Base-by-base conservation (phyloP, 805 yeast species). In the Kazachstania psychrophila region DNA sequence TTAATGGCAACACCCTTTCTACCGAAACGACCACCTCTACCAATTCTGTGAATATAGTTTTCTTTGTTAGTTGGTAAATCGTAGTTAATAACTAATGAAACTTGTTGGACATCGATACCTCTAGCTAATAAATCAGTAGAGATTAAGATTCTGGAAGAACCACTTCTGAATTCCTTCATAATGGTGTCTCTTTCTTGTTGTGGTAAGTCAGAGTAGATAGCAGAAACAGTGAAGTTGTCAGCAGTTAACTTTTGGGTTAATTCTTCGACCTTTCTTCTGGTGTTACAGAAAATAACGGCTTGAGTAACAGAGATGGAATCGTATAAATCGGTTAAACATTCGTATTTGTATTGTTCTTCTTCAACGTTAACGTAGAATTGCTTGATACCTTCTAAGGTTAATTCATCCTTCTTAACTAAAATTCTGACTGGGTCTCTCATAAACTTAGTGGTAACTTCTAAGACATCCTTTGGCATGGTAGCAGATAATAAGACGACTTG, bases 71-170 rank as follows among this genome's bases (percentile, higher is more conserved):
- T 63, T 39, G 98, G 97, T 61, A 89, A 68, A 64, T 89, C 98
- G 67, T 84, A 89, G 73, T 89, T 89, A 56, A 89, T 85, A 42
- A 89, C 98, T 49, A 89, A 67, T 10, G 96, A 88, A 33, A 89
- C 96, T 61, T 89, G 97, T 69, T 89, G 98, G 43, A 89, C 97
- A 65, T 89, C 98, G 48, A 89, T 92, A 59, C 98, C 98, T 66
- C 98, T 75, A 34, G 98, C 98, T 80, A 89, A 83, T 54, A 92
- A 82, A 65, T 92, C 98, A 28, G 98, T 92, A 49, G 96, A 81
- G 58, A 92, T 92, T 60, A 92, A 70, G 34, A 92, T 89, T 60
- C 98, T 76, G 37, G 96, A 84, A 48, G 82, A 76, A 42, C 98
- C 98, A 41, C 81, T 70, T 63, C 98, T 74, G 76, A 92, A 92